phyloP scores from a whole-genome alignment of 768 basidiomycete species.

The Tricholoma flavovirens region DNA sequence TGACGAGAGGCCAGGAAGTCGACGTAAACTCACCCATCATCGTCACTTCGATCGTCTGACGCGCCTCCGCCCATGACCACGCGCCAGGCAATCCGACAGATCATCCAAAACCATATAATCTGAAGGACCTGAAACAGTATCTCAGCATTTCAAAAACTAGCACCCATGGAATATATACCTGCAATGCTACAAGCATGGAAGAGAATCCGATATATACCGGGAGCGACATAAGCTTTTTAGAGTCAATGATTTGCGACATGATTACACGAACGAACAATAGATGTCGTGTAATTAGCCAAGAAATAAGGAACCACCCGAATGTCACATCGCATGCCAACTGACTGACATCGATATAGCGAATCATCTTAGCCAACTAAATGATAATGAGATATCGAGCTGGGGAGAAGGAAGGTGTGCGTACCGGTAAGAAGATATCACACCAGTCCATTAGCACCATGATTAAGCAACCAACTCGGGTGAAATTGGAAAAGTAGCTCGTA shows the following conservation, averaged over 20 bases:
- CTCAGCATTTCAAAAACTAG: conserved; percentile 8
- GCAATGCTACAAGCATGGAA: conserved; percentile 48
- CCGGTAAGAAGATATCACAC: conserved; percentile 89
- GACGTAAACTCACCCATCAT: conserved; percentile 47
- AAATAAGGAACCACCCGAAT: conserved; percentile 79
- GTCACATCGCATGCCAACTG: conserved; percentile 62
- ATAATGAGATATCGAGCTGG: conserved; percentile 6
- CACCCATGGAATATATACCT: conserved; percentile 39
- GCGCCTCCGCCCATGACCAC: conserved; percentile 73
- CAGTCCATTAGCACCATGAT: conserved; percentile 93
- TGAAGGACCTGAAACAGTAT: conserved; percentile 52
- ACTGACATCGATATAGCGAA: conserved; percentile 70
- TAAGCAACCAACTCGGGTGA: conserved; percentile 84
- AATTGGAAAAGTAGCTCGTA: conserved; percentile 74
- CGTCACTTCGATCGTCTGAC: conserved; percentile 82
- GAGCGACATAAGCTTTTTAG: conserved; percentile 42
- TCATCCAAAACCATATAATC: conserved; percentile 82
- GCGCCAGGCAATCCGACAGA: conserved; percentile 75
- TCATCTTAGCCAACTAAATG: conserved; percentile 84
- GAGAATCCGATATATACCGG: conserved; percentile 43
- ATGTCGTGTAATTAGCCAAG: conserved; percentile 90
- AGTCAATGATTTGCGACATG: conserved; percentile 49
- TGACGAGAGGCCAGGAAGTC: conserved; percentile 1
- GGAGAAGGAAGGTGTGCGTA: conserved; percentile 34
- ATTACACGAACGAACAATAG: conserved; percentile 73